A percentile compares a stretch with the other conserved stretches of the same genome.
These are phyloP conservation scores for Candida gigantensis DNA, from an alignment of 1,139 yeast genomes.

Conservation along the genomic window DNA sequence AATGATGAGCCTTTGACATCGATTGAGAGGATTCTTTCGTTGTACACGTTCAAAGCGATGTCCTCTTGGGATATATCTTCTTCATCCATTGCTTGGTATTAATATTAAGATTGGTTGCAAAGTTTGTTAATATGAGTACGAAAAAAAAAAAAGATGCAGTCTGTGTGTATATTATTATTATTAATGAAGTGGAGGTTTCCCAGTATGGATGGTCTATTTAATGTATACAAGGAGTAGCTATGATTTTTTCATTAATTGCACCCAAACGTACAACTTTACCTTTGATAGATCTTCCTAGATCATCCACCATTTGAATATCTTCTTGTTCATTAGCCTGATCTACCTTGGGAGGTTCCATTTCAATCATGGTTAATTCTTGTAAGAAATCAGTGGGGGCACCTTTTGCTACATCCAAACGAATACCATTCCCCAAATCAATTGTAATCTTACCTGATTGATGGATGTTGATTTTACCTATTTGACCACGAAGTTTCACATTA, in stretches of 20 bases:
- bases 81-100: conserved; percentile 6
- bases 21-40: conserved; percentile 11
- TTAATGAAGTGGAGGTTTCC: too few relatives aligned
- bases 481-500: conserved; percentile 41
- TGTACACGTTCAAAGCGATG: conserved; percentile 5
- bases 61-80: conserved; percentile 1
- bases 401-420: conserved; percentile 64
- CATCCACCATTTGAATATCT: conserved; percentile 33
- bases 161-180: too few relatives aligned
- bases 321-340: conserved; percentile 18
- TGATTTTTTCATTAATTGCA: conserved; percentile 55
- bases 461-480: conserved; percentile 68
- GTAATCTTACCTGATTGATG: conserved; percentile 83
- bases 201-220: conserved; percentile 5
- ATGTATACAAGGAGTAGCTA: conserved; percentile 46
- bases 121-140: conserved; percentile 3
- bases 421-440: conserved; percentile 67
- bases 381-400: conserved; percentile 76
- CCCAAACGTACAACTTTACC: conserved; percentile 62
- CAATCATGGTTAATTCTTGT: conserved; percentile 72
- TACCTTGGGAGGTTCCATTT: conserved; percentile 22
- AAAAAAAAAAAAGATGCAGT: conserved; percentile 1
- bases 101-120: conserved; percentile 3
- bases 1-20: conserved; percentile 10
- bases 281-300: conserved; percentile 37